phyloP scores from a whole-genome alignment of 108 stramenopile genomes.

The Mayamaea pseudoterrestris region DNA sequence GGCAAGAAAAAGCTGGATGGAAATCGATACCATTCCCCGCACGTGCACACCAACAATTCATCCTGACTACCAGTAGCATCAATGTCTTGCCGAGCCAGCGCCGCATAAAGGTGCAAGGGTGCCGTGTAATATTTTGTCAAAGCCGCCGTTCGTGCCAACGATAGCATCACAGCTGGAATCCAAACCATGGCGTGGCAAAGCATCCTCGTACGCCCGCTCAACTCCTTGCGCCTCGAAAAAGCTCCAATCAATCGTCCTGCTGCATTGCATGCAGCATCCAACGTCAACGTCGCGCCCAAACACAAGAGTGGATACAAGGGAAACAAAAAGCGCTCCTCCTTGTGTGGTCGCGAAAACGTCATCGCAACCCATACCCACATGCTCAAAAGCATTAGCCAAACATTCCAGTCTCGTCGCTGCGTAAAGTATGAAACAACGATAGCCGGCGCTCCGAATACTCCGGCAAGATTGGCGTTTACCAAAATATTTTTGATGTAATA shows the following conservation, averaged over 20 bases:
- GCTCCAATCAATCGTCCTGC: background rate
- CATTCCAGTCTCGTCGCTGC: no score
- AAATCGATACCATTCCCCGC: conserved; percentile 96
- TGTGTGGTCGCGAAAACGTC: conserved; percentile 84
- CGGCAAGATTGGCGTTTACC: conserved; percentile 80
- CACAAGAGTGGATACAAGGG: conserved; percentile 84
- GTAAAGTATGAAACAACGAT: conserved; percentile 10
- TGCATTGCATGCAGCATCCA: conserved; percentile 10
- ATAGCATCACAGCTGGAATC: conserved; percentile 28
- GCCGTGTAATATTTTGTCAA: conserved; percentile 64
- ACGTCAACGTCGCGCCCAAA: conserved; percentile 31
- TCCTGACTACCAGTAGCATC: background rate
- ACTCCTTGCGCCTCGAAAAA: background rate
- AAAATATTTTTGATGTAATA: conserved; percentile 91
- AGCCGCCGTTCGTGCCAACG: conserved; percentile 45
- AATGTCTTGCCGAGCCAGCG: conserved; percentile 13
- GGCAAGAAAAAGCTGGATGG: conserved; percentile 87
- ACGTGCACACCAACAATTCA: conserved; percentile 60
- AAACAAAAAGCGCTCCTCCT: conserved; percentile 93
- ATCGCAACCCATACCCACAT: conserved; percentile 70
- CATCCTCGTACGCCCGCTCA: conserved; percentile 4
- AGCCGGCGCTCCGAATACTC: conserved; percentile 28
- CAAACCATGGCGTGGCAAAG: conserved; percentile 14
- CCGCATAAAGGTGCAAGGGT: conserved; percentile 51
- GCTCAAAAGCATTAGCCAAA: background rate